A percentile compares a stretch with the other conserved stretches of the same genome.
These are phyloP conservation scores for Torulaspora delbrueckii DNA, from an alignment of 805 yeast species.

Conservation along the genomic window DNA sequence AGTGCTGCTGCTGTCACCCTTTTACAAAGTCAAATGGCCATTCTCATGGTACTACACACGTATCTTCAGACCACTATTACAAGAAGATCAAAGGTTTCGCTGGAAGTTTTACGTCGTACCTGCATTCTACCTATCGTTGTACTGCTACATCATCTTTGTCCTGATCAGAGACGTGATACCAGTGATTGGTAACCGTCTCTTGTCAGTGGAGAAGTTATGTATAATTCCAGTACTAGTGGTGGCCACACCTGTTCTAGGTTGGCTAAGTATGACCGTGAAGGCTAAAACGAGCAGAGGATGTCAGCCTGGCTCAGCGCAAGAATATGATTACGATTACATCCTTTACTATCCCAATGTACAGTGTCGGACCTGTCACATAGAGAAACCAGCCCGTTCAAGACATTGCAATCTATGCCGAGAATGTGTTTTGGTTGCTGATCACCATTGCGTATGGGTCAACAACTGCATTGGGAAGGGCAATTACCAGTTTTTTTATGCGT, in stretches of 20 bases:
- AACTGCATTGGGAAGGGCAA: constrained; percentile 71
- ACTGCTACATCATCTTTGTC: constrained; percentile 18
- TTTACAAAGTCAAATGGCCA: constrained; percentile 16
- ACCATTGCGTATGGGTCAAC: constrained; percentile 68
- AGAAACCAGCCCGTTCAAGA: constrained; percentile 67
- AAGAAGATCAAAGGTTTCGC: constrained; percentile 20
- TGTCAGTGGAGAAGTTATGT: constrained; percentile 17
- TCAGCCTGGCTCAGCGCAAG: constrained; percentile 3
- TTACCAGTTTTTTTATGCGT: constrained; percentile 54
- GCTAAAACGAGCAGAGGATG: constrained; percentile 14
- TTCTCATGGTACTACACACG: constrained; percentile 26
- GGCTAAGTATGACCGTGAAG: constrained; percentile 19
- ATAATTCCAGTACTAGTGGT: constrained; percentile 24
- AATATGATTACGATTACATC: constrained; percentile 44
- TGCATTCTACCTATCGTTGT: constrained; percentile 24
- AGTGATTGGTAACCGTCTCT: constrained; percentile 10
- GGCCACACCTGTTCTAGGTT: constrained; percentile 19
- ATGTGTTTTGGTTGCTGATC: constrained; percentile 65
- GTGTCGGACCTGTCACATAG: constrained; percentile 56
- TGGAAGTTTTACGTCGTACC: constrained; percentile 34
- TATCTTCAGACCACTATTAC: constrained; percentile 26
- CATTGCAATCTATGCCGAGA: constrained; percentile 67
- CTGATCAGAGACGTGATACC: constrained; percentile 18
- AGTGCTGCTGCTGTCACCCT: constrained; percentile 28
- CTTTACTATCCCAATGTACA: constrained; percentile 46